Evolutionary conservation across 2,329 filamentous ascomycete species (phyloP).

Genomic region (Daldinia eschscholtzii): DNA sequence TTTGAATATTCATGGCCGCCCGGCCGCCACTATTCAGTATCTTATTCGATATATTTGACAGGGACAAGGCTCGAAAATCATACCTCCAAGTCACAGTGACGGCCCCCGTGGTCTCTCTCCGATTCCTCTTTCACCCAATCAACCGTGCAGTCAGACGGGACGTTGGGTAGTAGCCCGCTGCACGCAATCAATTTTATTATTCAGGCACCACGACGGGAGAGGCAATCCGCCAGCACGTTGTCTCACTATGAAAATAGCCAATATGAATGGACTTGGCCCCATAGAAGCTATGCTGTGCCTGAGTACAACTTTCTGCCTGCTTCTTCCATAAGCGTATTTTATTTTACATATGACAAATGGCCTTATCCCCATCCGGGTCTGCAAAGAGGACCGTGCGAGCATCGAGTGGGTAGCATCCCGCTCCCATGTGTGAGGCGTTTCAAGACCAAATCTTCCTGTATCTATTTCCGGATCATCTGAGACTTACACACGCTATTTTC

Average conservation of each 20-base stretch:
- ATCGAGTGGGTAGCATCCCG: conserved; percentile 39
- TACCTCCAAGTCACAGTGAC: conserved; percentile 17
- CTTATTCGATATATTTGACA: conserved; percentile 13
- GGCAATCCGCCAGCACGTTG: conserved; percentile 25
- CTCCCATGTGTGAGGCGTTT: conserved; percentile 39
- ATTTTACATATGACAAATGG: conserved; percentile 12
- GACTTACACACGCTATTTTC: conserved; percentile 20
- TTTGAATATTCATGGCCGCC: neutral
- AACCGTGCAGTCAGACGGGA: conserved; percentile 29
- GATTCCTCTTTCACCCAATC: conserved; percentile 29
- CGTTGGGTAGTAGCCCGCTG: conserved; percentile 37
- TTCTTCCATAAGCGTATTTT: conserved; percentile 2
- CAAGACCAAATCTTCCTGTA: conserved; percentile 21
- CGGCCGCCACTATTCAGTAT: neutral
- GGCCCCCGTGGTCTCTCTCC: conserved; percentile 9
- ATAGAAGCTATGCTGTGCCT: conserved; percentile 12
- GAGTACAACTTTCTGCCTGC: conserved; percentile 1
- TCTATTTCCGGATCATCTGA: conserved; percentile 32
- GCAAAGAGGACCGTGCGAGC: conserved; percentile 19
- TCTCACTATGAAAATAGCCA: conserved; percentile 18
- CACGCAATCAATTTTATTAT: conserved; percentile 37
- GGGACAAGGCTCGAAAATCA: conserved; percentile 21
- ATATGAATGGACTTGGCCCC: conserved; percentile 19
- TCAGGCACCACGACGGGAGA: conserved; percentile 37
- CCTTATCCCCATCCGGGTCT: conserved; percentile 19